Conservation (phyloP, 345 rosid species). For the Murraya koenigii region DNA sequence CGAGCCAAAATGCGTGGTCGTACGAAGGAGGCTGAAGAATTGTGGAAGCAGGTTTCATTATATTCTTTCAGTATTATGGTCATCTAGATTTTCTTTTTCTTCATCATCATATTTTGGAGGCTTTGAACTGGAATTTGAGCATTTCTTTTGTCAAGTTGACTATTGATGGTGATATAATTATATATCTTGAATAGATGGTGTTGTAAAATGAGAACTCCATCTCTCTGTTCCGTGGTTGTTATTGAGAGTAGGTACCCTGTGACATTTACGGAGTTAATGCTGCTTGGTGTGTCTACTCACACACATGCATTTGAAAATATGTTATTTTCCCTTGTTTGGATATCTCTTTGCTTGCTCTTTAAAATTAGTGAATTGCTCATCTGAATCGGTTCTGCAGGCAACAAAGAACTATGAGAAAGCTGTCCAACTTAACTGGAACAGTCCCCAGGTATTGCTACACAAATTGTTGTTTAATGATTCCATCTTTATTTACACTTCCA, state of each 20-base stretch:
- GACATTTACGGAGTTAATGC: neutral
- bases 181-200: neutral
- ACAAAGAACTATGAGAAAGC: slow-evolving; percentile 94
- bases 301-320: neutral
- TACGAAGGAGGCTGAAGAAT: slow-evolving; percentile 98
- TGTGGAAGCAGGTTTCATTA: slow-evolving; percentile 80
- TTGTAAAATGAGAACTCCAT: neutral
- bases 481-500: slow-evolving; percentile 12
- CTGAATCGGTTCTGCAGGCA: slow-evolving; percentile 54
- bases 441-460: slow-evolving; percentile 71
- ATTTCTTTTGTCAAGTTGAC: neutral
- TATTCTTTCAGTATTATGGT: slow-evolving; percentile 8
- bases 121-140: neutral
- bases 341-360: neutral
- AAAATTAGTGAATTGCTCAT: neutral
- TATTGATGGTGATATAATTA: neutral
- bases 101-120: neutral
- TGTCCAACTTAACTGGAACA: slow-evolving; percentile 96
- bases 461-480: slow-evolving; percentile 10
- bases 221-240: neutral
- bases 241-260: neutral
- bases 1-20: slow-evolving; percentile 99
- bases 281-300: neutral
- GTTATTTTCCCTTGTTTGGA: neutral
- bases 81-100: neutral